Conservation (phyloP, 441 rosid genomes). For the Melastoma candidum region DNA sequence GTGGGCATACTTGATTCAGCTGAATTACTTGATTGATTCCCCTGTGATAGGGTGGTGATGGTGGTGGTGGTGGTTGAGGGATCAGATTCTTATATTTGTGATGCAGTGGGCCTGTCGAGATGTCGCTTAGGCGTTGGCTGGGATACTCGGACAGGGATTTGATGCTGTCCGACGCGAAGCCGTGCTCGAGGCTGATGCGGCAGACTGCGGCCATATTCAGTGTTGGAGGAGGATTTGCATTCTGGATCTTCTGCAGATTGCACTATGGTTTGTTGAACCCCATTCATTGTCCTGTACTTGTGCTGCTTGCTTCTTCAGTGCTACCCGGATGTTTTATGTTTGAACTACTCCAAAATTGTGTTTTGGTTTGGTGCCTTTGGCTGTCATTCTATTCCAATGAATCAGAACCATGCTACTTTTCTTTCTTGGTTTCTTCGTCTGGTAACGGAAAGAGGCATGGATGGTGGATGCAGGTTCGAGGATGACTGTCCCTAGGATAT, state of each 20-base stretch:
- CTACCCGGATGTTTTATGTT: background rate
- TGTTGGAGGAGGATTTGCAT: conserved; percentile 75
- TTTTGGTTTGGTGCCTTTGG: background rate
- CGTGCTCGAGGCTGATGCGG: conserved; percentile 85
- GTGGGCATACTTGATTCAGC: no score
- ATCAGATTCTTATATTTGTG: no score
- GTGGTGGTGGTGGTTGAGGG: no score
- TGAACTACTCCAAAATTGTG: background rate
- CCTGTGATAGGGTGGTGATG: no score
- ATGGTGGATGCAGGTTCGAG: conserved; percentile 56
- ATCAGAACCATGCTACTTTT: no score
- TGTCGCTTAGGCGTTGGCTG: conserved; percentile 52
- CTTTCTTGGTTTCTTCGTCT: background rate
- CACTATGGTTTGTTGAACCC: conserved; percentile 53
- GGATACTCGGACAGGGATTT: conserved; percentile 81
- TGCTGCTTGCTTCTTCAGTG: background rate
- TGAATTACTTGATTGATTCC: no score
- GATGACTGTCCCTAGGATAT: conserved; percentile 68
- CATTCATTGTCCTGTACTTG: conserved; percentile 2
- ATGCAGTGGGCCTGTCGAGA: conserved; percentile 10
- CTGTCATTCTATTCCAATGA: background rate
- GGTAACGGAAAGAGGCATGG: background rate
- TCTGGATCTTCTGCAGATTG: conserved; percentile 88
- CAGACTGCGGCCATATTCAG: conserved; percentile 67
- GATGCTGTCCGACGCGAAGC: conserved; percentile 80